A percentile compares a stretch with the other conserved stretches of the same genome.
Conservation (phyloP, 2,329 filamentous ascomycete species). For the Fusarium verrucosum region DNA sequence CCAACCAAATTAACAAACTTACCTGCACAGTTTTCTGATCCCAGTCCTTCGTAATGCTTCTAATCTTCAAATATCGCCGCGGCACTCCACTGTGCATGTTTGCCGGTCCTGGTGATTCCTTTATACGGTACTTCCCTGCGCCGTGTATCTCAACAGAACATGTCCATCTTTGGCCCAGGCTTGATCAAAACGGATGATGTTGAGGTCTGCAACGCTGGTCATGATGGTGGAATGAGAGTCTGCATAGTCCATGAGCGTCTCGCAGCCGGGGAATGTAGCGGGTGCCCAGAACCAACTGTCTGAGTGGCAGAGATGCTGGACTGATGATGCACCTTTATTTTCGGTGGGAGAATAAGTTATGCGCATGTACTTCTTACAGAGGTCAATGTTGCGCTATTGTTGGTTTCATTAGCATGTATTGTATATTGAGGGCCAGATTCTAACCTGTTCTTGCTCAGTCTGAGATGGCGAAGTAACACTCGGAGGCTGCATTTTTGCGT, state of each 20-base stretch:
- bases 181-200: constrained; percentile 38
- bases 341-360: constrained; percentile 27
- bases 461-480: constrained; percentile 5
- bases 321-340: constrained; percentile 25
- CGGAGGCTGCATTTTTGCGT: not conserved
- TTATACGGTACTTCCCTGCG: constrained; percentile 40
- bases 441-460: constrained; percentile 16
- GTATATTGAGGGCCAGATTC: not conserved
- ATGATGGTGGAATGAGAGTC: constrained; percentile 38
- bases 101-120: constrained; percentile 31
- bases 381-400: constrained; percentile 7
- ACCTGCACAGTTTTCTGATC: constrained; percentile 30
- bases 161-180: constrained; percentile 39
- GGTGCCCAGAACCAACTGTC: constrained; percentile 35
- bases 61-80: constrained; percentile 39
- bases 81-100: constrained; percentile 30
- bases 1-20: not conserved
- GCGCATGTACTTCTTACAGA: constrained; percentile 30
- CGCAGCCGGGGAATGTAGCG: constrained; percentile 27
- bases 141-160: constrained; percentile 39
- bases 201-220: constrained; percentile 35
- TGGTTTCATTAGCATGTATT: not conserved
- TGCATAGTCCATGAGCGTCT: constrained; percentile 38
- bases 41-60: constrained; percentile 28
- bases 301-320: constrained; percentile 20